Conservation (phyloP, 176 grass and related monocot species). For the Phoenix roebelenii region DNA sequence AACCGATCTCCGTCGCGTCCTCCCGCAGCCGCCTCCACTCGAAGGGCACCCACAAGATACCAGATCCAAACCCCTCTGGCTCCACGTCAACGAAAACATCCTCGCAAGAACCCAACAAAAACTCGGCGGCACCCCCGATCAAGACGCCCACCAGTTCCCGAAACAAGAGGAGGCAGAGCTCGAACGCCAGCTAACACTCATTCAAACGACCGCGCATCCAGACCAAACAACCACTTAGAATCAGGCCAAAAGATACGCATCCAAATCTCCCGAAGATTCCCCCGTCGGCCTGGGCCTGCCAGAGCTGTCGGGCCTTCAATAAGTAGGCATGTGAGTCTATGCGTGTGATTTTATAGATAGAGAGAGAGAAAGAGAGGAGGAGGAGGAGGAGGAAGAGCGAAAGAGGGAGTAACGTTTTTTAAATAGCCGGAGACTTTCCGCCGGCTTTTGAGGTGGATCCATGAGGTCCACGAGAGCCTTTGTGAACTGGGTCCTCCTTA, state of each 20-base stretch:
- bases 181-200: too few species aligned
- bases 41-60: conserved; percentile 24
- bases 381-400: neutral
- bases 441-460: neutral
- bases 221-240: neutral
- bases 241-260: too few species aligned
- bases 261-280: too few species aligned
- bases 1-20: conserved; percentile 10
- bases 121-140: too few species aligned
- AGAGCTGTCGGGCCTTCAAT: too few species aligned
- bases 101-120: neutral
- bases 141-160: too few species aligned
- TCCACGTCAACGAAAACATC: conserved; percentile 75
- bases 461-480: conserved; percentile 3
- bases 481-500: conserved; percentile 8
- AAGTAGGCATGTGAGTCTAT: too few species aligned
- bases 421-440: too few species aligned
- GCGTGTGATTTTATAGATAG: neutral
- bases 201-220: neutral
- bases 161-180: too few species aligned
- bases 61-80: conserved; percentile 30
- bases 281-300: too few species aligned
- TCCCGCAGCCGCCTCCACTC: neutral
- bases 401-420: too few species aligned
- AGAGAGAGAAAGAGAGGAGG: neutral